Evolutionary conservation across 148 eudicot genomes (phyloP).

Genomic region (Camellia lanceoleosa): DNA sequence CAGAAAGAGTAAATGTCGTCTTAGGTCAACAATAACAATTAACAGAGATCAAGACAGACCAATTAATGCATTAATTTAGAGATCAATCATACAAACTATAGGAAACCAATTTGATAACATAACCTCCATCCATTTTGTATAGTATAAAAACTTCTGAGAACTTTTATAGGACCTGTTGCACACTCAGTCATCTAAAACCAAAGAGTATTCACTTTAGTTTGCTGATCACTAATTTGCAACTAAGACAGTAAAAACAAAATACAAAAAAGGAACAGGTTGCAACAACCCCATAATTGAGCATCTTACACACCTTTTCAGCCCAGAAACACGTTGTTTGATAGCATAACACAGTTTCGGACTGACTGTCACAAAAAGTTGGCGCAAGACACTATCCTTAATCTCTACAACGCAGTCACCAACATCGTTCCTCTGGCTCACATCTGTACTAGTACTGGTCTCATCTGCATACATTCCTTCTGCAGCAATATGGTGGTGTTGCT

Average conservation of each 20-base stretch:
- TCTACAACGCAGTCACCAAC: neutral
- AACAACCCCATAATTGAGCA: neutral
- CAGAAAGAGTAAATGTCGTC: neutral
- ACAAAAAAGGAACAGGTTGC: neutral
- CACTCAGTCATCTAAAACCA: neutral
- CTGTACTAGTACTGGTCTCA: neutral
- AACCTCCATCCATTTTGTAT: neutral
- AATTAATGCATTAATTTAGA: neutral
- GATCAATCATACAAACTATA: too few relatives aligned
- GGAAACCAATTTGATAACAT: too few relatives aligned
- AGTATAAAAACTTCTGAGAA: slow-evolving; percentile 4
- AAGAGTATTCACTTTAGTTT: neutral
- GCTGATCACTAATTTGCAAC: neutral
- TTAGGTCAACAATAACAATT: neutral
- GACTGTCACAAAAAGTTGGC: slow-evolving; percentile 79
- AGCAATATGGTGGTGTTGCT: slow-evolving; percentile 47
- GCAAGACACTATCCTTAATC: slow-evolving; percentile 29
- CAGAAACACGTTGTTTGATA: slow-evolving; percentile 61
- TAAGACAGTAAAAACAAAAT: neutral
- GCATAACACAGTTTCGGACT: slow-evolving; percentile 75
- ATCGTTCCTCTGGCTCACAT: neutral
- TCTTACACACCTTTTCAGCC: slow-evolving; percentile 52
- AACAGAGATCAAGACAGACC: neutral
- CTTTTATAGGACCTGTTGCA: neutral
- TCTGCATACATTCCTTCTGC: slow-evolving; percentile 29